phyloP scores from a whole-genome alignment of 2,329 filamentous ascomycete genomes.

The Botryotinia narcissicola region DNA sequence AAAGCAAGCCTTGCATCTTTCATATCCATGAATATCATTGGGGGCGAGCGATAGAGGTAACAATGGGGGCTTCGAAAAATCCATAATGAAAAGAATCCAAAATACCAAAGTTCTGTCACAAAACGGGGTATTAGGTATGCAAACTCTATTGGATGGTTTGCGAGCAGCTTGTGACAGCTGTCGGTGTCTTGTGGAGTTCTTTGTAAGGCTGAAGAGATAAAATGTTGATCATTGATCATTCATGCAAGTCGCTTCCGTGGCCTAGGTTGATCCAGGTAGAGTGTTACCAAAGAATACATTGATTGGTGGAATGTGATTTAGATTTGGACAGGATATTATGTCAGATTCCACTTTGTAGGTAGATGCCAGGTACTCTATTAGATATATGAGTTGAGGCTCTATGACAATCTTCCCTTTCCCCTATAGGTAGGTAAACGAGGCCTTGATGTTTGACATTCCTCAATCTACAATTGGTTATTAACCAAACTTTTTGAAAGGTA shows the following conservation, averaged over 20 bases:
- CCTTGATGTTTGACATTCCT: not conserved
- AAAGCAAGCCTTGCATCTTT: not conserved
- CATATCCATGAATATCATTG: conserved; percentile 11
- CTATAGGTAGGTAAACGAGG: conserved; percentile 2
- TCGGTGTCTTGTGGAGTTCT: not conserved
- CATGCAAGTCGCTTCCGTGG: conserved; percentile 2
- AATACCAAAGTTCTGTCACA: not conserved
- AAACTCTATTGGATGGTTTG: conserved; percentile 9
- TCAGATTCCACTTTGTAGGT: not conserved
- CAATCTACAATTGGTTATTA: not conserved
- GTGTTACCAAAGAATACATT: not conserved
- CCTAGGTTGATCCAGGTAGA: not conserved
- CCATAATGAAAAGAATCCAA: not conserved
- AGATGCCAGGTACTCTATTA: not conserved
- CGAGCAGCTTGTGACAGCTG: conserved; percentile 5
- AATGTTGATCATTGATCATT: not conserved
- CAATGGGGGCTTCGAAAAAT: not conserved
- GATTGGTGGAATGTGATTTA: not conserved
- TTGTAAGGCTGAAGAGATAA: conserved; percentile 12
- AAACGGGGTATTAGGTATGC: not conserved
- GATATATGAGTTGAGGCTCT: conserved; percentile 12
- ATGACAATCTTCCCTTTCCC: not conserved
- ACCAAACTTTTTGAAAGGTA: not conserved
- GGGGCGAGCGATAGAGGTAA: conserved; percentile 9
- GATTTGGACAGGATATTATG: conserved; percentile 9